Percentiles rank a stretch among this genome's conserved stretches.
These are phyloP conservation scores for Fusarium buharicum DNA, from an alignment of 2,329 filamentous ascomycete genomes.

Conservation along the genomic window DNA sequence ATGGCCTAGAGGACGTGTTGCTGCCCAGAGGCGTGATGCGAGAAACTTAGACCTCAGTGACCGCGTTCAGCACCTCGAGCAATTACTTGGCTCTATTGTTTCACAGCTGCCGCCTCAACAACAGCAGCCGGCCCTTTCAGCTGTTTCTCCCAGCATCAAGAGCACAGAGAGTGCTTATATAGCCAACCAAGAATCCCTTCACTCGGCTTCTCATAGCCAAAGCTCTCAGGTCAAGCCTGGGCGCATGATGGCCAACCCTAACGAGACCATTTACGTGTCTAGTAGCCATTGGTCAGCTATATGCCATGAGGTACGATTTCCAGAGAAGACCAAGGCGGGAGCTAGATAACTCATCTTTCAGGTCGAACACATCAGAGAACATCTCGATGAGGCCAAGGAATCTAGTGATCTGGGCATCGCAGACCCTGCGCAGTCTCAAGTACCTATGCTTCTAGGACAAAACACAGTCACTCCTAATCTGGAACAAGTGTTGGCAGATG, in stretches of 20 bases:
- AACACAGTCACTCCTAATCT: background rate
- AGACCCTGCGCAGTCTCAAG: constrained; percentile 13
- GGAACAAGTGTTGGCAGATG: constrained; percentile 25
- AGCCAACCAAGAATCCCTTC: background rate
- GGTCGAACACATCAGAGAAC: constrained; percentile 26
- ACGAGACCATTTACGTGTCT: constrained; percentile 37
- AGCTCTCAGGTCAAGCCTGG: constrained; percentile 25
- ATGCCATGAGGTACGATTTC: constrained; percentile 14
- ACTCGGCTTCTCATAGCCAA: background rate
- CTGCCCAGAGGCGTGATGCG: constrained; percentile 6
- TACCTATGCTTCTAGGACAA: constrained; percentile 23
- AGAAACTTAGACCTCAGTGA: constrained; percentile 25
- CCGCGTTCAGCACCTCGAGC: constrained; percentile 31
- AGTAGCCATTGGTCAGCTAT: constrained; percentile 36
- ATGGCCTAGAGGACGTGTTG: constrained; percentile 17
- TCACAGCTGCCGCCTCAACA: constrained; percentile 17
- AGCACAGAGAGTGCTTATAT: background rate
- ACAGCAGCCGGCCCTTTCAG: background rate
- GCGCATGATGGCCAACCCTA: constrained; percentile 22
- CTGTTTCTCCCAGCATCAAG: constrained; percentile 4
- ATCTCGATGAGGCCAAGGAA: constrained; percentile 17
- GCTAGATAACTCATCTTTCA: background rate
- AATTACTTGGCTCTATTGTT: constrained; percentile 32
- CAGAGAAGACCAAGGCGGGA: rapidly evolving
- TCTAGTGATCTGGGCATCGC: background rate